These are phyloP conservation scores for Dryas octopetala DNA, from an alignment of 306 rosid species.

Conservation along the genomic window DNA sequence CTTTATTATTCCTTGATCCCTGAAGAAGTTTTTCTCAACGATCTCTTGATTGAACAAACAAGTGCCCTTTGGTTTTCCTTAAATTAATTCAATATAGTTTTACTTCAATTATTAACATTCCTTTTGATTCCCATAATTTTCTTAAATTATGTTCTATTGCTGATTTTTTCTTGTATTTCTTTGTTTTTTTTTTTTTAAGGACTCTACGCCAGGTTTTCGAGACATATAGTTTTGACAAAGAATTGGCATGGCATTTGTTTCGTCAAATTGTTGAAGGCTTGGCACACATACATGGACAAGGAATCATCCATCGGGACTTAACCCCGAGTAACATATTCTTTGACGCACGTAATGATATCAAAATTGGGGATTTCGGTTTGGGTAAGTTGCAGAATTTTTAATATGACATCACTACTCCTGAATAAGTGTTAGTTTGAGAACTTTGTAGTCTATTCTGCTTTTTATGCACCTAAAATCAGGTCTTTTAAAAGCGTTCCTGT, in stretches of 20 bases:
- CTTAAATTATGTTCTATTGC: background rate
- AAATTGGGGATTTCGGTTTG: conserved; percentile 97
- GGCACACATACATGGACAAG: conserved; percentile 95
- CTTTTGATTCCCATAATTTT: background rate
- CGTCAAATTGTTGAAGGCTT: conserved; percentile 99
- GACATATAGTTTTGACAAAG: conserved; percentile 77
- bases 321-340: conserved; percentile 93
- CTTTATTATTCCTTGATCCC: background rate
- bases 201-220: conserved; percentile 84
- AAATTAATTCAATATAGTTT: background rate
- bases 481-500: background rate
- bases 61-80: background rate
- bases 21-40: too few species aligned
- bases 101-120: background rate
- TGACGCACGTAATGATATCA: conserved; percentile 94
- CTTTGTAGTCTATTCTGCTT: background rate
- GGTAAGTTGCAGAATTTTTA: conserved; percentile 57
- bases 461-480: background rate
- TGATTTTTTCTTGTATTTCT: conserved; percentile 1
- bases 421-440: conserved; percentile 9
- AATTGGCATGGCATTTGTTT: conserved; percentile 76
- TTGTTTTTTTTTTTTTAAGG: conserved; percentile 39
- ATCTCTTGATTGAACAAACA: background rate
- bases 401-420: conserved; percentile 8
- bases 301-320: conserved; percentile 96